Conservation (phyloP, 2,329 filamentous ascomycete genomes). For the Colletotrichum simmondsii region DNA sequence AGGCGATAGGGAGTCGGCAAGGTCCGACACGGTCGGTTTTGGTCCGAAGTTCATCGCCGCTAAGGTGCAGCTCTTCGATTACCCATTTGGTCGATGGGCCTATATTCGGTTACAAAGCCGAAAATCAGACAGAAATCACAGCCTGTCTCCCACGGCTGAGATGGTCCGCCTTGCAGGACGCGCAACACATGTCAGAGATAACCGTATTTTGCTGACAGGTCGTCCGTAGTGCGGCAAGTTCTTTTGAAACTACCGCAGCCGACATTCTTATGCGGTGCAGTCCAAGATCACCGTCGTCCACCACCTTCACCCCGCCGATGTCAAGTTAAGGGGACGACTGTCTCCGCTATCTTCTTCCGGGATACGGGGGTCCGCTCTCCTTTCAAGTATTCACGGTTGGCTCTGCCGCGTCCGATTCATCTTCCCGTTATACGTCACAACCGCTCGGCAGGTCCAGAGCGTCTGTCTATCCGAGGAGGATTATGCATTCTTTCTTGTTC, state of each 20-base stretch:
- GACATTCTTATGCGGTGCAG: constrained; percentile 13
- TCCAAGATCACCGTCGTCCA: neutral
- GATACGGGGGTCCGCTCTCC: constrained; percentile 2
- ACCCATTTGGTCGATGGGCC: neutral
- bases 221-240: constrained; percentile 20
- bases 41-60: constrained; percentile 1
- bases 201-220: neutral
- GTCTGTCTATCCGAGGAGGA: neutral
- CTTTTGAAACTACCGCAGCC: constrained; percentile 20
- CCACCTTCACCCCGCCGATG: neutral
- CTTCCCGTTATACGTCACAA: constrained; percentile 15
- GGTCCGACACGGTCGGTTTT: constrained; percentile 23
- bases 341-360: neutral
- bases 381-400: neutral
- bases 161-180: neutral
- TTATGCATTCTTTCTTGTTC: neutral
- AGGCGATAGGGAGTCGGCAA: neutral
- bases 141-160: neutral
- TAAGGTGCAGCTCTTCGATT: neutral
- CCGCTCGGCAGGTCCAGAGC: neutral
- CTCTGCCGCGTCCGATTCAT: neutral
- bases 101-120: neutral
- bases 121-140: neutral
- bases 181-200: neutral
- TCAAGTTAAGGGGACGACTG: neutral